Evolutionary conservation across 768 basidiomycete genomes (phyloP).

Genomic region (Tephrocybe sp.): DNA sequence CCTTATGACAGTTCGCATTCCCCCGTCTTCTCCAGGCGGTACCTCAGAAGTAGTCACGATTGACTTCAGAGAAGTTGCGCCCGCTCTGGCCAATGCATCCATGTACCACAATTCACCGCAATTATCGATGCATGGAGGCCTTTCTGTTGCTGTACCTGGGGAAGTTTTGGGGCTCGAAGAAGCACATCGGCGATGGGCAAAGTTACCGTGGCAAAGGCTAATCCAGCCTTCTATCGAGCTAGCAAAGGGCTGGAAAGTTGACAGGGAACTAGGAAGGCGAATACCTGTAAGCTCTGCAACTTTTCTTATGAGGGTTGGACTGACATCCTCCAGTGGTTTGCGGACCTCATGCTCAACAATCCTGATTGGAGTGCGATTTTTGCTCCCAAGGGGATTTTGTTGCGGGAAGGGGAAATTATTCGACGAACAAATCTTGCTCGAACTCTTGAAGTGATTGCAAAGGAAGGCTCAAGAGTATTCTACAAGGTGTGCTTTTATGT

Average conservation of each 20-base stretch:
- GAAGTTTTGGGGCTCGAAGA: slow-evolving; percentile 86
- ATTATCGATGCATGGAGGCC: slow-evolving; percentile 67
- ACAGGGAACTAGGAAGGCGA: slow-evolving; percentile 69
- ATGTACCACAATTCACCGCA: slow-evolving; percentile 66
- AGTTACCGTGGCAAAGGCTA: slow-evolving; percentile 72
- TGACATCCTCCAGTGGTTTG: slow-evolving; percentile 33
- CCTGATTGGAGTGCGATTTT: slow-evolving; percentile 84
- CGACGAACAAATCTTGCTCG: slow-evolving; percentile 70
- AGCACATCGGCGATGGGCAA: slow-evolving; percentile 82
- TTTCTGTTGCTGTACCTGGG: slow-evolving; percentile 88
- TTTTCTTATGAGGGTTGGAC: neutral
- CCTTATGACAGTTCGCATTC: slow-evolving; percentile 80
- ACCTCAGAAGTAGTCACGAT: slow-evolving; percentile 66
- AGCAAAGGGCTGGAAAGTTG: slow-evolving; percentile 78
- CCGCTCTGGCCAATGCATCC: slow-evolving; percentile 62
- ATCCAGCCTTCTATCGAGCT: slow-evolving; percentile 73
- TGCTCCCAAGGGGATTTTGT: slow-evolving; percentile 68
- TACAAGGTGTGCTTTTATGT: slow-evolving; percentile 53
- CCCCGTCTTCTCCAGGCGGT: slow-evolving; percentile 40
- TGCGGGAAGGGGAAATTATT: slow-evolving; percentile 75
- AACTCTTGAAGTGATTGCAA: slow-evolving; percentile 73
- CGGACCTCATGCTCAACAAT: slow-evolving; percentile 57
- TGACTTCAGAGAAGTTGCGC: slow-evolving; percentile 89
- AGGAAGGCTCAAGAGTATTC: slow-evolving; percentile 76
- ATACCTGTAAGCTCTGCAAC: slow-evolving; percentile 52